Evolutionary conservation across 2,329 filamentous ascomycete genomes (phyloP), one percentile per base, ranked within the genome.

Genomic region (Fusarium acutatum): DNA sequence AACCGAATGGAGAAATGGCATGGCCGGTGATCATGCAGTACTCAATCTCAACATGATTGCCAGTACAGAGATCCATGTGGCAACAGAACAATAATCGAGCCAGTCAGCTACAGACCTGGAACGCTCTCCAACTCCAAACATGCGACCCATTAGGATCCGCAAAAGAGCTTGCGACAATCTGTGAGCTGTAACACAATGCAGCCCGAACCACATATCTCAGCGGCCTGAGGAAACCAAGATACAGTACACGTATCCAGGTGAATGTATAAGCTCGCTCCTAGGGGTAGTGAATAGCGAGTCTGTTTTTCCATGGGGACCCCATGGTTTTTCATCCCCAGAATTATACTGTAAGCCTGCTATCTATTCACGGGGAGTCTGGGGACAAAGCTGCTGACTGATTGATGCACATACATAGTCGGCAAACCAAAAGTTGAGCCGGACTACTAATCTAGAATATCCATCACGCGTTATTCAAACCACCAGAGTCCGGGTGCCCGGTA

Each of bases 401-500:
- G 44, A 52, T 46, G 35, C 44, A 22, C 34, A 40, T 65, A 40
- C 30, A 41, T 47, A 38, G 37, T 30, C 34, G 46, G 43, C 34
- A 68, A 47, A 67, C 59, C 69, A 41, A 50, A 60, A 57, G 60
- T 56, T 28, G 38, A 63, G 63, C 53, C 47, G 46, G 49, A 69
- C 46, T 47, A 22, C 50, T 40, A 28, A 59, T 66, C 58, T 58
- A 34, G 44, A 66, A 41, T 37, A 63, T 66, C 46, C 18, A 76
- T 73, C 75, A 76, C 68, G 66, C 64, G 69, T 77, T 74, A 30
- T 60, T 70, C 49, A 62, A 40, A 47, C 65, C 68, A 72, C 60
- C 46, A 28, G 38, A 52, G 41, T 32, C 49, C 47, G 41, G 26
- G 22, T 34, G 46, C 37, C 24, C 40, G 35, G 54, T 40, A 49